These are phyloP conservation scores for Sporodiniella umbellata DNA, from an alignment of 371 early-diverging fungal genomes.

Conservation along the genomic window DNA sequence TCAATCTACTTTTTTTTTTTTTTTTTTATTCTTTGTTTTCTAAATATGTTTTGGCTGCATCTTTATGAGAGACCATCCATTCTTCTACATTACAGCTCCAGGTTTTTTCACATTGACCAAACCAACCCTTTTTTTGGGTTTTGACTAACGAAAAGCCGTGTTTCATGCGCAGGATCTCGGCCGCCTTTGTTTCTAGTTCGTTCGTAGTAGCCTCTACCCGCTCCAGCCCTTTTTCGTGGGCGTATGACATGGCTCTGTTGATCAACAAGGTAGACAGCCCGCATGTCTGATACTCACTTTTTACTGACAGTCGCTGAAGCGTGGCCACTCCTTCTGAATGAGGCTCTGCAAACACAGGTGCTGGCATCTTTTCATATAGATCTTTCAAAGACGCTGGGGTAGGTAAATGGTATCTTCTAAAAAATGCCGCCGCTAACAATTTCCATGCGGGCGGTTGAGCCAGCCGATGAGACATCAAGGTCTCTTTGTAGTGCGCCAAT, in stretches of 20 bases:
- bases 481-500: slow-evolving; percentile 23
- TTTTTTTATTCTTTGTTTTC: slow-evolving; percentile 1
- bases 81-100: slow-evolving; percentile 24
- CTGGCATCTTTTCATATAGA: slow-evolving; percentile 9
- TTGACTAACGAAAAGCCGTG: slow-evolving; percentile 40
- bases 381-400: slow-evolving; percentile 15
- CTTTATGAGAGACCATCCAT: slow-evolving; percentile 14
- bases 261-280: slow-evolving; percentile 40
- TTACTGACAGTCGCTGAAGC: slow-evolving; percentile 30
- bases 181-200: slow-evolving; percentile 33
- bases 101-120: slow-evolving; percentile 33
- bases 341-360: slow-evolving; percentile 22
- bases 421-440: slow-evolving; percentile 11
- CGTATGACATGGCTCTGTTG: slow-evolving; percentile 38
- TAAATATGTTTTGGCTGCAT: slow-evolving; percentile 14
- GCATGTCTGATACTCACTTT: slow-evolving; percentile 32
- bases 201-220: slow-evolving; percentile 34
- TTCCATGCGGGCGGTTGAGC: slow-evolving; percentile 23
- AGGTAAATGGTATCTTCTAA: slow-evolving; percentile 16
- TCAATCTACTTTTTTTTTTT: not conserved
- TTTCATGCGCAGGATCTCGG: slow-evolving; percentile 22
- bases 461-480: slow-evolving; percentile 18
- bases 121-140: slow-evolving; percentile 31
- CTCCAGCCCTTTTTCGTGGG: slow-evolving; percentile 32
- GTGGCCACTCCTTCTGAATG: slow-evolving; percentile 32